A percentile compares a stretch with the other conserved stretches of the same genome.
Evolutionary conservation across 192 early-diverging fungal genomes (phyloP).

Genomic region (Backusella liffmaniae): DNA sequence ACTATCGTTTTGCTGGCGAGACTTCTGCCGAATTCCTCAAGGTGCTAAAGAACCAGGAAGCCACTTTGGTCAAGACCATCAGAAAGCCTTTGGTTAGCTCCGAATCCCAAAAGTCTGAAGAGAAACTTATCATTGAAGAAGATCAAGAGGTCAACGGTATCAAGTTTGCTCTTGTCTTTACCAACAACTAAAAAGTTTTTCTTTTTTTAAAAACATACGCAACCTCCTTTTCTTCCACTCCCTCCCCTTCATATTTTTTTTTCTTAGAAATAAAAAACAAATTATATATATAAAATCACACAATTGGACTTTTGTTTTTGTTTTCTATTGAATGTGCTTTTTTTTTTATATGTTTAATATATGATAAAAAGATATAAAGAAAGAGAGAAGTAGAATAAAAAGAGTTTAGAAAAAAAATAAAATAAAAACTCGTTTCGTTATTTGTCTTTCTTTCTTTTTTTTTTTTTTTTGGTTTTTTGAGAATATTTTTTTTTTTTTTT

Average conservation of each 20-base stretch:
- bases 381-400: neutral
- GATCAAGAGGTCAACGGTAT: conserved; percentile 83
- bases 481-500: no score
- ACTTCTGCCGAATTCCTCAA: conserved; percentile 62
- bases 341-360: neutral
- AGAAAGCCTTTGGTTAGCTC: conserved; percentile 64
- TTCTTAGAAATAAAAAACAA: neutral
- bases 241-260: neutral
- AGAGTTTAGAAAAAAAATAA: neutral
- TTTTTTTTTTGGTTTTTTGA: no score
- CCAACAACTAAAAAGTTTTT: conserved; percentile 24
- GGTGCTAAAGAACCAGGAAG: conserved; percentile 71
- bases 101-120: conserved; percentile 31
- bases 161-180: conserved; percentile 73
- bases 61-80: conserved; percentile 67
- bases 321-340: neutral
- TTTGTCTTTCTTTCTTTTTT: neutral
- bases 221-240: neutral
- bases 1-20: conserved; percentile 76
- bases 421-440: neutral
- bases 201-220: neutral
- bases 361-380: neutral
- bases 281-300: neutral
- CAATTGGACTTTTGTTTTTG: neutral
- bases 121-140: conserved; percentile 74